Evolutionary conservation across 2,329 filamentous ascomycete species (phyloP).

Genomic region (Sphaceloma murrayae): DNA sequence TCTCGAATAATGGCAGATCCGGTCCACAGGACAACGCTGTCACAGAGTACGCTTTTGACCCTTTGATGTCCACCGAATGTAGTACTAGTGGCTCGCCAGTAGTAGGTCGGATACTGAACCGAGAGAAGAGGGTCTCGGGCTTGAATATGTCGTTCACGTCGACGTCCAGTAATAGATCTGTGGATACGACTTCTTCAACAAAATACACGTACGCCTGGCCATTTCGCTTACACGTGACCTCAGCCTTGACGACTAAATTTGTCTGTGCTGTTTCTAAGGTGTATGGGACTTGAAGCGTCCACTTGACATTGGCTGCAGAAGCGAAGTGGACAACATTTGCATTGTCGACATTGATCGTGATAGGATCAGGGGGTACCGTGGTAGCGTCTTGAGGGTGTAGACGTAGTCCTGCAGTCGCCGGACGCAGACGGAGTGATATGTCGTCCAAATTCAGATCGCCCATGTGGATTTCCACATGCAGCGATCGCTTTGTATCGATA

Average conservation of each 20-base stretch:
- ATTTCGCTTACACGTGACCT: constrained; percentile 62
- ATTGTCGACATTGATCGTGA: constrained; percentile 36
- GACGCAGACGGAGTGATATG: constrained; percentile 44
- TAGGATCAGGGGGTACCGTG: constrained; percentile 34
- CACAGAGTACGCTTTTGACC: constrained; percentile 59
- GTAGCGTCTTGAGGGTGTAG: constrained; percentile 44
- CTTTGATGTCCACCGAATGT: constrained; percentile 58
- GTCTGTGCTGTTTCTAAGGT: constrained; percentile 3
- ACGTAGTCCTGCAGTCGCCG: constrained; percentile 51
- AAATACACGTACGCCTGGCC: constrained; percentile 37
- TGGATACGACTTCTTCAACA: constrained; percentile 53
- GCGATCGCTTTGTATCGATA: constrained; percentile 65
- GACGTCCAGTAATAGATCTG: constrained; percentile 76
- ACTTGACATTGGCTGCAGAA: background rate
- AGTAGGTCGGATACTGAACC: constrained; percentile 81
- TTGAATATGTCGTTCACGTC: constrained; percentile 98
- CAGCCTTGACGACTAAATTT: constrained; percentile 12
- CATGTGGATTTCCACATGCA: constrained; percentile 63
- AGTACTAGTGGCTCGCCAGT: constrained; percentile 65
- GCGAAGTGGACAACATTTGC: constrained; percentile 38
- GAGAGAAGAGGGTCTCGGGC: constrained; percentile 67
- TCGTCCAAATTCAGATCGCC: constrained; percentile 60
- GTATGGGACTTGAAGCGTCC: constrained; percentile 9
- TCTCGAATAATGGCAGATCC: constrained; percentile 59
- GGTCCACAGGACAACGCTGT: constrained; percentile 43